Evolutionary conservation across 768 basidiomycete genomes (phyloP).

Genomic region (Psilocybe sp.): DNA sequence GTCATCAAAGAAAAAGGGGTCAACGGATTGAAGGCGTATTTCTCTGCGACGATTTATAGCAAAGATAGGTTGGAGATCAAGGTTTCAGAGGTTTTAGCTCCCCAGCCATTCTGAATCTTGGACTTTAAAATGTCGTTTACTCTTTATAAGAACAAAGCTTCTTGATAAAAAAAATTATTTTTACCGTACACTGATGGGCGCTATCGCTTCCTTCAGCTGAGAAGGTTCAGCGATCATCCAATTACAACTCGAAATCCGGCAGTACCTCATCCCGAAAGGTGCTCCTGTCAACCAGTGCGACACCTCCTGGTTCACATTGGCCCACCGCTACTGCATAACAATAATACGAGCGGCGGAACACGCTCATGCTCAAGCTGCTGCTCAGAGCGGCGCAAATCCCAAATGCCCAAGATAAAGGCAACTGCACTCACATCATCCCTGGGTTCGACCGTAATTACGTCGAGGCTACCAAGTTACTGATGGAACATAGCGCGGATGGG

Average conservation of each 20-base stretch:
- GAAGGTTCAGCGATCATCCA: no score
- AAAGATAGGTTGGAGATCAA: no score
- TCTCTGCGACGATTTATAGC: no score
- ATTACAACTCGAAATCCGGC: constrained; percentile 31
- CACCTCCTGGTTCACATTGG: constrained; percentile 46
- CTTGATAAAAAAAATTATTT: no score
- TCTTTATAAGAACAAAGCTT: no score
- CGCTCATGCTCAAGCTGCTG: constrained; percentile 34
- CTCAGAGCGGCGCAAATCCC: constrained; percentile 45
- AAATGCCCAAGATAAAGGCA: constrained; percentile 48
- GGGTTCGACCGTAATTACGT: constrained; percentile 29
- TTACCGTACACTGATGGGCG: no score
- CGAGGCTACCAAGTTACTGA: constrained; percentile 37
- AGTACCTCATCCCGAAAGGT: constrained; percentile 39
- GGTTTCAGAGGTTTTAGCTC: no score
- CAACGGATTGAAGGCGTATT: no score
- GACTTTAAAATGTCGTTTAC: no score
- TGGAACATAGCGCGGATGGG: constrained; percentile 47
- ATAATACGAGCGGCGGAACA: constrained; percentile 10
- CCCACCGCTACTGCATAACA: constrained; percentile 41
- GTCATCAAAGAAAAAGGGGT: no score
- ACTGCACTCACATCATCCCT: constrained; percentile 37
- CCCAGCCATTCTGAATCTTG: no score
- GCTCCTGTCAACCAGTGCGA: constrained; percentile 39
- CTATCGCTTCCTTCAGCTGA: no score